Percentiles rank a stretch among this genome's conserved stretches.
Evolutionary conservation across 192 early-diverging fungal species (phyloP).

Genomic region (Podila horticola): DNA sequence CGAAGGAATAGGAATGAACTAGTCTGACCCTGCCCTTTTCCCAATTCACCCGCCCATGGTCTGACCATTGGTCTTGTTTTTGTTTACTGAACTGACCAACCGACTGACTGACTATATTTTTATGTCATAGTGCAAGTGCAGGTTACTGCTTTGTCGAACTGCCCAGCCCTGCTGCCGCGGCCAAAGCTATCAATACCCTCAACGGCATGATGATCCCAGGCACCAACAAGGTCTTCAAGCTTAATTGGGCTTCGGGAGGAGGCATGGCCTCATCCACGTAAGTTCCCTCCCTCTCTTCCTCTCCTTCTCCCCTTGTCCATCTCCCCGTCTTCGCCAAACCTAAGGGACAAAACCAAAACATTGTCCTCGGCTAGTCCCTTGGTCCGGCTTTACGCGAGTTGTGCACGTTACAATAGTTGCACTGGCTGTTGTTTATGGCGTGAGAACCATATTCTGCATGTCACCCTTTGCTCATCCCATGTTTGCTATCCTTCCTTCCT

Average conservation of each 20-base stretch:
- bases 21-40: too few species aligned
- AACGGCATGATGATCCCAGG: slow-evolving; percentile 88
- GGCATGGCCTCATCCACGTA: slow-evolving; percentile 68
- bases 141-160: slow-evolving; percentile 98
- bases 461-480: neutral
- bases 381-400: too few species aligned
- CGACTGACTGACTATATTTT: too few species aligned
- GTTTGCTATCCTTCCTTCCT: slow-evolving; percentile 4
- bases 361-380: too few species aligned
- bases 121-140: slow-evolving; percentile 60
- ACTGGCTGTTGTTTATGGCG: too few species aligned
- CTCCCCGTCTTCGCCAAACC: neutral
- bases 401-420: too few species aligned
- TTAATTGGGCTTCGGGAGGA: slow-evolving; percentile 98
- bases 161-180: slow-evolving; percentile 69
- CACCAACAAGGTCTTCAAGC: slow-evolving; percentile 83
- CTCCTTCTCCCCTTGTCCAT: neutral
- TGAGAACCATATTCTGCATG: too few species aligned
- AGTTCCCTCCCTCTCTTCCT: neutral
- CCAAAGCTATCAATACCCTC: slow-evolving; percentile 73
- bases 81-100: too few species aligned
- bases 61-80: too few species aligned
- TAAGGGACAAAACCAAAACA: too few species aligned
- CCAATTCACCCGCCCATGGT: too few species aligned
- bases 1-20: too few species aligned